Base-by-base conservation (phyloP, 768 basidiomycete species). In the Lentinula guzmanii region DNA sequence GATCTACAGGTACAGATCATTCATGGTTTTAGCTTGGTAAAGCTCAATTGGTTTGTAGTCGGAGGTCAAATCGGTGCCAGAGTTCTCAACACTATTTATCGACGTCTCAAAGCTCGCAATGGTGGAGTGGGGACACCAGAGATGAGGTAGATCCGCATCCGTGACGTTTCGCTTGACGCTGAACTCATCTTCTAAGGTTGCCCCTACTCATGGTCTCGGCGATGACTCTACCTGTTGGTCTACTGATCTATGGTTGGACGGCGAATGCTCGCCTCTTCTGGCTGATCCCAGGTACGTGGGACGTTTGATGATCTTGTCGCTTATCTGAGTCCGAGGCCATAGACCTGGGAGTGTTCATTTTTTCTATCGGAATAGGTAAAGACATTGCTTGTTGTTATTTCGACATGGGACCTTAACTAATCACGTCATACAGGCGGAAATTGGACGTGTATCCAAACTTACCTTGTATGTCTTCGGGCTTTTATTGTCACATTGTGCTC, bases 191-290 rank as follows among this genome's bases (percentile, higher is more conserved):
- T 50, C 52, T 28, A 66, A 74, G 72, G 52, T 66, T 75, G 21
- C 71, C 71, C 35, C 62, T 74, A 13, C 66, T 78, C n/a, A 81
- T 85, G 76, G 72, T 83, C 18, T 70, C 80, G 5, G 82, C 79
- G 0, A 79, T 77, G 3, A 66, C 82, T 6, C 75, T 89, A 13
- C 86, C 89, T 0, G 73, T 82, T 34, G 87, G 87, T 0, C 71
- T 88, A 34, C 70, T 89, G 45, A 79, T 90, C 34, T 77, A 83
- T 51, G 86, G 87, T 3, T 90, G 87, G 85, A 76, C 82, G 1
- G 79, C 82, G 2, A 73, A 84, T 60, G 70, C 76, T 0, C 71
- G 71, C 45, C 68, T 82, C 0, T 79, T 77, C 63, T 90, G 87
- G 88, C 77, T 89, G 59, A 77, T 77, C 4, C 79, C 83, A 10